Base-by-base conservation (phyloP, 371 early-diverging fungal species). In the Gilbertella persicaria region DNA sequence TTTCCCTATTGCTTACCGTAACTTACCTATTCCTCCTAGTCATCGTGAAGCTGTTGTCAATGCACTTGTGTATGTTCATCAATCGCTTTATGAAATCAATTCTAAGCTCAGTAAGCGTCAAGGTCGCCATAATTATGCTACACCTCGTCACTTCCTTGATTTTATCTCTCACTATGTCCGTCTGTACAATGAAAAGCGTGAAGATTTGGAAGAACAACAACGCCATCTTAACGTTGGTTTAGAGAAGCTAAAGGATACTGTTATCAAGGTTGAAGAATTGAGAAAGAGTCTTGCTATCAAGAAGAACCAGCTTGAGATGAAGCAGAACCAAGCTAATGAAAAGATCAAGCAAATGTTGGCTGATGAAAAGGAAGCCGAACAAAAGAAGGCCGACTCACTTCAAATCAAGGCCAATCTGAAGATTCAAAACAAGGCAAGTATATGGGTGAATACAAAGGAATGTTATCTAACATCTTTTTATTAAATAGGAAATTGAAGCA, bases 71-170 rank as follows among this genome's bases (percentile, higher is more conserved):
- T 89, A 74, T 59, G 93, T 94, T 4, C 99, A 99, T 69, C 85
- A 89, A 65, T 94, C 95, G 0, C 71, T 97, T 47, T 90, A 90
- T 51, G 89, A 85, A 14, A 81, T 93, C 61, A 98, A 94, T 68
- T 84, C 83, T 41, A 88, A 88, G 50, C 79, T 97, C 45, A 85
- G 83, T 67, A 86, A 87, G 66, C 84, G 94, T 10, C 89, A 86
- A 57, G 95, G 95, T 8, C 82, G 83, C 20, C 71, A 83, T 37
- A 92, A 89, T 54, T 89, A 89, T 75, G 92, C 90, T 17, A 99
- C 99, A 2, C 99, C 99, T 21, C 89, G 99, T 29, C 99, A 99
- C 69, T 99, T 92, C 73, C 79, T 99, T 43, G 99, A 99, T 73
- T 97, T 96, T 66, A 93, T 99, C 55, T 87, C 87, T 51, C 97